phyloP scores from a whole-genome alignment of 164 flowering plant species.

The Santalum album region DNA sequence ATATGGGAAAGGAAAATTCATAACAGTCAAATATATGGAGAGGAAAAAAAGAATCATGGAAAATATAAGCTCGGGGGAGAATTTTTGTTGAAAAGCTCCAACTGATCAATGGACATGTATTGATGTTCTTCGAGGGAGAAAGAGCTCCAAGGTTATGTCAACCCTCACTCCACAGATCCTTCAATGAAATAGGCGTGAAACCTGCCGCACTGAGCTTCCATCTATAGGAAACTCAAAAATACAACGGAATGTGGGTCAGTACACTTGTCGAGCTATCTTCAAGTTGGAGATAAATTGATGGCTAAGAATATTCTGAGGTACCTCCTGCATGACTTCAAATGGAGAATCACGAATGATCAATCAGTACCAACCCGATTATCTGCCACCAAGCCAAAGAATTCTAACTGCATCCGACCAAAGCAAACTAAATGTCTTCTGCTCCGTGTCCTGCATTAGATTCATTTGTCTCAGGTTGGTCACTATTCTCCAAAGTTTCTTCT shows the following conservation, averaged over 20 bases:
- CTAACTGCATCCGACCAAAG: constrained; percentile 4
- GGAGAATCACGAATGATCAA: background rate
- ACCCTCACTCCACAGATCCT: too few species aligned
- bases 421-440: constrained; percentile 7
- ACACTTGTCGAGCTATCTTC: background rate
- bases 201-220: constrained; percentile 1
- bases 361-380: background rate
- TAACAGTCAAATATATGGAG: too few species aligned
- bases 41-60: too few species aligned
- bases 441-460: constrained; percentile 5
- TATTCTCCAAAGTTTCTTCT: constrained; percentile 6
- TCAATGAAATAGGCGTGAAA: too few species aligned
- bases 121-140: too few species aligned
- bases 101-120: too few species aligned
- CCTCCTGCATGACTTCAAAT: constrained; percentile 1
- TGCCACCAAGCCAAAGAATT: background rate
- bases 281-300: constrained; percentile 7
- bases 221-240: background rate
- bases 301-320: background rate
- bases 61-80: too few species aligned
- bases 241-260: background rate
- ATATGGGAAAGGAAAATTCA: too few species aligned
- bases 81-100: too few species aligned
- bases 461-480: background rate
- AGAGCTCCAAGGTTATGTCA: too few species aligned